Base-by-base conservation (phyloP, 177 flowering plant species). In the Vitis hybrid region DNA sequence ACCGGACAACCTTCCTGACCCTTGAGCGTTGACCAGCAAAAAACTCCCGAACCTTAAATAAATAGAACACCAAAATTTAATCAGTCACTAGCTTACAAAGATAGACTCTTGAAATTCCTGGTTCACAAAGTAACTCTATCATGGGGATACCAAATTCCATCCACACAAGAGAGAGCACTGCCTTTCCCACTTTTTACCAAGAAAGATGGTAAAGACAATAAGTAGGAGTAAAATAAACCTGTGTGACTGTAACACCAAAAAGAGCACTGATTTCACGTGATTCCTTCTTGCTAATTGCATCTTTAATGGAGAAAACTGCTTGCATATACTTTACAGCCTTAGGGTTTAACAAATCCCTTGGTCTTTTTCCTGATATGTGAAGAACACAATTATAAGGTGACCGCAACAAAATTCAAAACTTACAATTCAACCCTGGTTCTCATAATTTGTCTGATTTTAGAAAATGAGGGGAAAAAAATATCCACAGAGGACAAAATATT, bases 251-350 rank as follows among this genome's bases (percentile, higher is more conserved):
- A 62, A 92, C 84, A 59, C 98, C 95, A 85, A 91, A 91, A 65
- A 80, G 94, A 76, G 98, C 93, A 80, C 94, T 85, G 66, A 96
- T 92, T 78, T 93, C 99, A 56, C 97, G 92, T 13, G 84, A 83
- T 79, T 96, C 99, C 82, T 91, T 92, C 88, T 96, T 96, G 77
- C 85, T 88, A 64, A 91, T 81, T 3, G 89, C 89, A 83, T 96
- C 99, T 81, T 96, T 96, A 39, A 94, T 76, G 45, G 97, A 82
- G 65, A 96, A 96, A 56, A 94, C 78, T 32, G 84, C 80, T 74
- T 91, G 99, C 98, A 94, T 90, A 67, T 92, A 89, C 67, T 92
- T 89, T 63, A 92, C 80, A 67, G 95, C 97, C 82, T 96, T 96
- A 8, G 95, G 97, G 63, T 96, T 96, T 34, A 96, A 72, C 82